phyloP scores from a whole-genome alignment of 495 filamentous ascomycete species.

The Monascus purpureus region DNA sequence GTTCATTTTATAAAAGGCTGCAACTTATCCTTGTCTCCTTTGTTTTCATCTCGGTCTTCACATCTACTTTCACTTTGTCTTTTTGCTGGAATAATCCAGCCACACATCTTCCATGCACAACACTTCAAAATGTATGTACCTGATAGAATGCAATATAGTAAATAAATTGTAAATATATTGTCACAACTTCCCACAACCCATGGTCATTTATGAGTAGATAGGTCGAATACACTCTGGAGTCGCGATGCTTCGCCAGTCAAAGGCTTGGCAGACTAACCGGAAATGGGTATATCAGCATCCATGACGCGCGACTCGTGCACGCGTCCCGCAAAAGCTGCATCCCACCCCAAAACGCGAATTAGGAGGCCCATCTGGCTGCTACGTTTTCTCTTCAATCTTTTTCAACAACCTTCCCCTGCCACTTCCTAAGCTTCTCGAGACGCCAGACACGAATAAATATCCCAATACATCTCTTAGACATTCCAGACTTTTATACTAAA shows the following conservation, averaged over 20 bases:
- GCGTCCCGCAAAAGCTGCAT: slow-evolving; percentile 21
- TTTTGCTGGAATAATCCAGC: too few relatives aligned
- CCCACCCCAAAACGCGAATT: slow-evolving; percentile 22
- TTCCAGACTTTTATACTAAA: too few relatives aligned
- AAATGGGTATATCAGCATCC: slow-evolving; percentile 25
- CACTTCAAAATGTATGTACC: too few relatives aligned
- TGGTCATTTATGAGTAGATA: too few relatives aligned
- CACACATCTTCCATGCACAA: too few relatives aligned
- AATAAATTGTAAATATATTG: too few relatives aligned
- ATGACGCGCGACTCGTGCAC: slow-evolving; percentile 13
- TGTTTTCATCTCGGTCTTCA: slow-evolving; percentile 4
- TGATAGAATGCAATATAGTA: too few relatives aligned
- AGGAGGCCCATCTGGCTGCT: not conserved
- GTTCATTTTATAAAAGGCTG: too few relatives aligned
- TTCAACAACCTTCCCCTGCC: not conserved
- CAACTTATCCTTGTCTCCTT: not conserved
- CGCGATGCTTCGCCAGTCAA: too few relatives aligned
- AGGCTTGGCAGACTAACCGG: slow-evolving; percentile 8
- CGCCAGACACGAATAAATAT: too few relatives aligned
- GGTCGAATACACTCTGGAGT: too few relatives aligned
- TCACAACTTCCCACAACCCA: too few relatives aligned
- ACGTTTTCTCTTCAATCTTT: slow-evolving; percentile 1
- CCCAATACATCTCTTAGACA: slow-evolving; percentile 4
- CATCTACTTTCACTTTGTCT: slow-evolving; percentile 1
- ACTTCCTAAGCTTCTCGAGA: slow-evolving; percentile 1